Percentiles rank a stretch among this genome's conserved stretches.
phyloP scores from a whole-genome alignment of 208 protist genomes.

The Herpetomonas samuelpessoai region DNA sequence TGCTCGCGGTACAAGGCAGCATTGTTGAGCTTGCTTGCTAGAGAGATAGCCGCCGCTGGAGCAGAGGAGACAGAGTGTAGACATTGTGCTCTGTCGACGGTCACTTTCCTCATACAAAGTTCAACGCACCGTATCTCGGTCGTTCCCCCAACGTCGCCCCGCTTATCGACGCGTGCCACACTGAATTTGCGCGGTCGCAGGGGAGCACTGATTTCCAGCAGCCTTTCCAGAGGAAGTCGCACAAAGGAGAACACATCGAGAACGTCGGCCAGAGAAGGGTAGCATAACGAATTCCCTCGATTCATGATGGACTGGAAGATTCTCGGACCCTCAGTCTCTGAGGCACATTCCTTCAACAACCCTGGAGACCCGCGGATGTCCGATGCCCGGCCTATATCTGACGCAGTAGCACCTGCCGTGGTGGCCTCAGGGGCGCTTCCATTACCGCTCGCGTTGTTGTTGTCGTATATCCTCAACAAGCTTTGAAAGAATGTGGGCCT shows the following conservation, averaged over 20 bases:
- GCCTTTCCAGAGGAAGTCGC: conserved; percentile 63
- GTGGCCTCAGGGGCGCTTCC: background rate
- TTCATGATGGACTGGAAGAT: conserved; percentile 61
- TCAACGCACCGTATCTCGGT: conserved; percentile 15
- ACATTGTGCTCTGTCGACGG: conserved; percentile 16
- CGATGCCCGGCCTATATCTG: background rate
- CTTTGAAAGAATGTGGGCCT: conserved; percentile 72
- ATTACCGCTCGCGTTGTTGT: conserved; percentile 18
- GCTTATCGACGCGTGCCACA: conserved; percentile 41
- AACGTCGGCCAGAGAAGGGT: conserved; percentile 69
- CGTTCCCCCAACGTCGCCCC: background rate
- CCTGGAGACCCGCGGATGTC: conserved; percentile 16
- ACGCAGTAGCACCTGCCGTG: background rate
- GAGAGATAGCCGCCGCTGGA: no score
- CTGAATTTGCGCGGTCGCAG: conserved; percentile 76
- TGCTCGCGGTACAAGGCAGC: conserved; percentile 1
- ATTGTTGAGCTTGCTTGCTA: conserved; percentile 27
- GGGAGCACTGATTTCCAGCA: conserved; percentile 74
- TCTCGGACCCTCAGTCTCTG: conserved; percentile 28
- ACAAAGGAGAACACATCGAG: conserved; percentile 72
- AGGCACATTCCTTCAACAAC: conserved; percentile 52
- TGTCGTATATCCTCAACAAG: conserved; percentile 51
- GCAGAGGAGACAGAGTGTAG: no score
- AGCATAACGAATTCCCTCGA: conserved; percentile 45
- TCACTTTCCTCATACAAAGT: conserved; percentile 35